Percentiles rank a stretch among this genome's conserved stretches.
Conservation (phyloP, 768 basidiomycete species). For the Leucogyrophana mollusca region DNA sequence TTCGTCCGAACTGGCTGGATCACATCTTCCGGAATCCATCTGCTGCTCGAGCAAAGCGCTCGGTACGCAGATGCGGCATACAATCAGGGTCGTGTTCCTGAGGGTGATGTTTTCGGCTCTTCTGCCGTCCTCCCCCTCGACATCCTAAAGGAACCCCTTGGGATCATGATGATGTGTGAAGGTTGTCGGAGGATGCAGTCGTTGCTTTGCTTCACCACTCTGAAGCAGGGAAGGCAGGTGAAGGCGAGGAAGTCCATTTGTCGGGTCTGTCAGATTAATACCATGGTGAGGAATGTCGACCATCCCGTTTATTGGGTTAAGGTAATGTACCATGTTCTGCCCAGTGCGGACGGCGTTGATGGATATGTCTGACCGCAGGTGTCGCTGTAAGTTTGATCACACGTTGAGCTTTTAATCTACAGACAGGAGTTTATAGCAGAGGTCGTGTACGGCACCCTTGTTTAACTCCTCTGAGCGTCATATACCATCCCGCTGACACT, state of each 20-base stretch:
- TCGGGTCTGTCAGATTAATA: constrained; percentile 29
- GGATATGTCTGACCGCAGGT: too few species aligned
- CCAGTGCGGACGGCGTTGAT: too few species aligned
- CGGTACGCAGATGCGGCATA: constrained; percentile 27
- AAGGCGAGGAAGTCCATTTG: constrained; percentile 24
- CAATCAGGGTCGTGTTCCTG: constrained; percentile 24
- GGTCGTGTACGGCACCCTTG: too few species aligned
- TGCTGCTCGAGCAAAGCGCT: constrained; percentile 23
- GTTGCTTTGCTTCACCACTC: constrained; percentile 22
- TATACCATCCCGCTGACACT: too few species aligned
- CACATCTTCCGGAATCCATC: constrained; percentile 10
- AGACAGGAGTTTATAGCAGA: background rate
- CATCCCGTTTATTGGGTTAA: constrained; percentile 20
- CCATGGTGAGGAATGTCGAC: constrained; percentile 21
- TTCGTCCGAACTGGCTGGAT: constrained; percentile 29
- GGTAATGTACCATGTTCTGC: too few species aligned
- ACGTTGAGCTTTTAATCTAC: constrained; percentile 2
- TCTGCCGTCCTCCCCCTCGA: constrained; percentile 24
- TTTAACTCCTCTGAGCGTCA: too few species aligned
- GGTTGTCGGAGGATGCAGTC: constrained; percentile 28
- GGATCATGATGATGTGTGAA: constrained; percentile 19
- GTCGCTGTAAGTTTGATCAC: too few species aligned
- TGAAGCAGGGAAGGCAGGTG: constrained; percentile 14
- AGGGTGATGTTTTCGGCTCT: constrained; percentile 21
- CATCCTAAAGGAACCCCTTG: constrained; percentile 22